These are phyloP conservation scores for Penicillium glabrum DNA, from an alignment of 2,329 filamentous ascomycete genomes.

Conservation along the genomic window DNA sequence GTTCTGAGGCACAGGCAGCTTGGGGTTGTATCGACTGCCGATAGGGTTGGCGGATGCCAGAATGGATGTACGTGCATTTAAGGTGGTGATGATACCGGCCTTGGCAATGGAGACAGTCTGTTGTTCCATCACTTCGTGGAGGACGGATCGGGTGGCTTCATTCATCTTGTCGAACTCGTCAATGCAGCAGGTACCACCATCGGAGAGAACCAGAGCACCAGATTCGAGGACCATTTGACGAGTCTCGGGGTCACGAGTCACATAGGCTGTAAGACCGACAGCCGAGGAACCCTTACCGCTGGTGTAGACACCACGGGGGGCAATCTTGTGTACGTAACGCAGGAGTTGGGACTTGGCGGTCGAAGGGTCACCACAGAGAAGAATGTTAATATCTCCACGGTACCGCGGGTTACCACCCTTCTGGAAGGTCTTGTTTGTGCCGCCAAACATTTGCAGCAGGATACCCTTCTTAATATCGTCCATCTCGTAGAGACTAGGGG, in stretches of 20 bases:
- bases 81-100: slow-evolving; percentile 77
- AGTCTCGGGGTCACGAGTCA: slow-evolving; percentile 72
- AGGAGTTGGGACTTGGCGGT: slow-evolving; percentile 95
- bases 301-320: slow-evolving; percentile 79
- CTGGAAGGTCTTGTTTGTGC: slow-evolving; percentile 96
- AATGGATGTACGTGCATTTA: slow-evolving; percentile 94
- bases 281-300: slow-evolving; percentile 75
- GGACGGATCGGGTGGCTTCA: slow-evolving; percentile 69
- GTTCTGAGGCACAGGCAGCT: slow-evolving; percentile 93
- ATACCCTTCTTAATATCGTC: slow-evolving; percentile 99
- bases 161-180: slow-evolving; percentile 82
- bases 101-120: slow-evolving; percentile 78
- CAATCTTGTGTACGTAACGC: slow-evolving; percentile 95
- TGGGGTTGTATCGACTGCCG: slow-evolving; percentile 95
- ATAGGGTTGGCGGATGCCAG: slow-evolving; percentile 97
- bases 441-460: slow-evolving; percentile 90
- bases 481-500: slow-evolving; percentile 95
- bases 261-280: slow-evolving; percentile 74
- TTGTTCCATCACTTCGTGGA: slow-evolving; percentile 81
- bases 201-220: slow-evolving; percentile 70
- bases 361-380: slow-evolving; percentile 95
- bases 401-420: slow-evolving; percentile 96
- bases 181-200: slow-evolving; percentile 75
- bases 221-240: slow-evolving; percentile 73
- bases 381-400: slow-evolving; percentile 93